A percentile compares a stretch with the other conserved stretches of the same genome.
phyloP scores from a whole-genome alignment of 345 rosid genomes.

The Rhodamnia rubescens region DNA sequence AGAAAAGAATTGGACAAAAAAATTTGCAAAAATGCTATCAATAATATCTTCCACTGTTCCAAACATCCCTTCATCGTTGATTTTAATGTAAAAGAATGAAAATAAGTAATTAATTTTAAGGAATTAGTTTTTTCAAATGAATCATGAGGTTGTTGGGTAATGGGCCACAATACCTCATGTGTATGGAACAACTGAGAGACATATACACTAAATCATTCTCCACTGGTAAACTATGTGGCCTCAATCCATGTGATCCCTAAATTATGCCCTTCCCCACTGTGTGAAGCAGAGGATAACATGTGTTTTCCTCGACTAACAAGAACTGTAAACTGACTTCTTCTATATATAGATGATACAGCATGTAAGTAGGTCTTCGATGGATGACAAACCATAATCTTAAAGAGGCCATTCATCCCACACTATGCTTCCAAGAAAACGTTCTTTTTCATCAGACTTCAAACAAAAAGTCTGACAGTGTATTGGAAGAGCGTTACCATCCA shows the following conservation, averaged over 20 bases:
- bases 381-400: background rate
- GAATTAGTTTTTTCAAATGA: background rate
- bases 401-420: background rate
- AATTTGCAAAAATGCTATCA: background rate
- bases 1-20: background rate
- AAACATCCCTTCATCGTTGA: background rate
- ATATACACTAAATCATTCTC: background rate
- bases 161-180: background rate
- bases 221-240: background rate
- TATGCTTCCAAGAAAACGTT: background rate
- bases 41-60: background rate
- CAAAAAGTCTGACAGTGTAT: background rate
- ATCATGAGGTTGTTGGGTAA: background rate
- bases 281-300: background rate
- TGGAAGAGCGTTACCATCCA: constrained; percentile 52
- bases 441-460: background rate
- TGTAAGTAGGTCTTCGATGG: background rate
- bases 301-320: background rate
- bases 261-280: background rate
- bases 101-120: background rate
- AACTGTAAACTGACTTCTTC: background rate
- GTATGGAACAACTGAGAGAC: background rate
- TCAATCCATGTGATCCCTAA: background rate
- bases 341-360: background rate
- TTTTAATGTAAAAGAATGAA: background rate